These are phyloP conservation scores for Hydrangea macrophylla DNA, from an alignment of 148 eudicot species.

Conservation along the genomic window DNA sequence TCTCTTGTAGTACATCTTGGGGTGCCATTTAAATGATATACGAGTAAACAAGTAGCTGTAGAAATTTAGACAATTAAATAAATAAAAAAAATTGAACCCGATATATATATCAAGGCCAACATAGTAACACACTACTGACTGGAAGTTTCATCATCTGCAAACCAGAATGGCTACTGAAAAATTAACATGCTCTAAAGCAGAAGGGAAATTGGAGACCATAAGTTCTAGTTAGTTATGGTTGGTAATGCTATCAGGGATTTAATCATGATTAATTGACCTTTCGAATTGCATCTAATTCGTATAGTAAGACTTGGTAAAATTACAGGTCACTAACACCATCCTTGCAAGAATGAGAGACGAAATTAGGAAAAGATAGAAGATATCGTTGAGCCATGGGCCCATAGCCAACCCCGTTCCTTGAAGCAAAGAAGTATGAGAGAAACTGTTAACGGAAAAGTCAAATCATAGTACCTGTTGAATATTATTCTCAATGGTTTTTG, in stretches of 20 bases:
- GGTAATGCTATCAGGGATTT: neutral
- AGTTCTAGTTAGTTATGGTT: neutral
- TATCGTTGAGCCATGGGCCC: neutral
- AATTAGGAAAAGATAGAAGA: neutral
- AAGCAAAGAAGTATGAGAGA: neutral
- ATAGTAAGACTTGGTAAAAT: constrained; percentile 81
- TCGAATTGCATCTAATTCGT: constrained; percentile 93
- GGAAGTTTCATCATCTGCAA: too few species aligned
- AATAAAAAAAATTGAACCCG: too few species aligned
- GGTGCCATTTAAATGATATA: too few species aligned
- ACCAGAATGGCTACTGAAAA: too few species aligned
- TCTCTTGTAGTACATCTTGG: too few species aligned
- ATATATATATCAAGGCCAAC: too few species aligned
- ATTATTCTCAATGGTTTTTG: constrained; percentile 75
- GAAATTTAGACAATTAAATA: too few species aligned
- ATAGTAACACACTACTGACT: too few species aligned
- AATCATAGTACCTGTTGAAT: constrained; percentile 65
- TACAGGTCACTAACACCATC: constrained; percentile 97
- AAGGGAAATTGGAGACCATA: too few species aligned
- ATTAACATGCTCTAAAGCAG: too few species aligned
- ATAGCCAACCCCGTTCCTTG: neutral
- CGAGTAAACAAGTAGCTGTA: too few species aligned
- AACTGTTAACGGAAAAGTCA: neutral
- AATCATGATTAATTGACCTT: constrained; percentile 45
- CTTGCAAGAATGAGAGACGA: constrained; percentile 25